Evolutionary conservation across 2,329 filamentous ascomycete species (phyloP).

Genomic region (Curvularia verruculosa): DNA sequence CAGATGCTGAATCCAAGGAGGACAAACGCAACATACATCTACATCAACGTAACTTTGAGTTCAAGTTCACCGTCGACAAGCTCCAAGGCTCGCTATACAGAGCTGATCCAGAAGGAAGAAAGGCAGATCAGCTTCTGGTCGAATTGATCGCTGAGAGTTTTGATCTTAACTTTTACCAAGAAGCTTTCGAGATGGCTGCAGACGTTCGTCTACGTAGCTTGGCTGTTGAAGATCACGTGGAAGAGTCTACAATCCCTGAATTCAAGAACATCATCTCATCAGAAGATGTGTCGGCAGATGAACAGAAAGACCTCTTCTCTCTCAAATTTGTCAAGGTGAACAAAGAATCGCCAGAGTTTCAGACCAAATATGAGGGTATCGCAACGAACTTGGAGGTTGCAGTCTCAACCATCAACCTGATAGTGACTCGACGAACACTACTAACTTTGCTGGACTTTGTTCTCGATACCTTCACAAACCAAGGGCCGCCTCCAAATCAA

Average conservation of each 20-base stretch:
- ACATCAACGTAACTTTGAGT: constrained; percentile 90
- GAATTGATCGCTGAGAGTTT: constrained; percentile 92
- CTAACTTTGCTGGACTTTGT: constrained; percentile 94
- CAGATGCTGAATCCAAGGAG: constrained; percentile 69
- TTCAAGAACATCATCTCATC: constrained; percentile 99
- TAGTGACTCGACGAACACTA: constrained; percentile 91
- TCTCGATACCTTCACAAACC: constrained; percentile 83
- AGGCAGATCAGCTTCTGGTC: constrained; percentile 81
- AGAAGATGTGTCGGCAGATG: constrained; percentile 71
- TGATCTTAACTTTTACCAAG: constrained; percentile 82
- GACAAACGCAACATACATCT: constrained; percentile 60
- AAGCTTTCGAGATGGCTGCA: constrained; percentile 90
- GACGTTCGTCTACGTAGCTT: constrained; percentile 87
- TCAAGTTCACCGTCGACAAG: constrained; percentile 94
- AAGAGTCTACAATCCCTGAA: constrained; percentile 79
- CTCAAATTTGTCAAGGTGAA: constrained; percentile 92
- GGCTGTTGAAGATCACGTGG: constrained; percentile 92
- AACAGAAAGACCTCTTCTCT: constrained; percentile 80
- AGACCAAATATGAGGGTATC: constrained; percentile 88
- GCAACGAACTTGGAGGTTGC: constrained; percentile 90
- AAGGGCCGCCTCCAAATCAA: constrained; percentile 55
- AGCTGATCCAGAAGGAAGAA: constrained; percentile 77
- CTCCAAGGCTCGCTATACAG: constrained; percentile 91
- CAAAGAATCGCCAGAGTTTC: constrained; percentile 88
- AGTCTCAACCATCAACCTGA: constrained; percentile 93